Evolutionary conservation across 1,139 yeast species (phyloP), one percentile per base, ranked within the genome.

Genomic region (Spathaspora jeffriesii): DNA sequence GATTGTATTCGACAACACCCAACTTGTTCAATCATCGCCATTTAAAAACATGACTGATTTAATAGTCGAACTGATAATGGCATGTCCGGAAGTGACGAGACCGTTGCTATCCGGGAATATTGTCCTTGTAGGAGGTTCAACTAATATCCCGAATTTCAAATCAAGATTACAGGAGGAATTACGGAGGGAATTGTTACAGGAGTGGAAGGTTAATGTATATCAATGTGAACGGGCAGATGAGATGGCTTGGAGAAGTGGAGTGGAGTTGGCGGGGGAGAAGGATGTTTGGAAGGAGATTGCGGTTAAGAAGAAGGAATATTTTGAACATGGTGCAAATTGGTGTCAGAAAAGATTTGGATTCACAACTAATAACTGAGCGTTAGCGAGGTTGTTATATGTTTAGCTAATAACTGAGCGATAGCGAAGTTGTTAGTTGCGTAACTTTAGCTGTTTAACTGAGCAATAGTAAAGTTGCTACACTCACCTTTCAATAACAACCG

Each of bases 311-410:
- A 82, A 83, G 51, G 97, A 92, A 47, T 92, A 91, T 60, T 78
- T 82, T 57, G 98, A 92, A 64, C 87, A 88, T 60, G 98, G 98
- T 0, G 76, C 85, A 14, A 88, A 85, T 54, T 85, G 90, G 85
- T 82, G 88, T 40, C 88, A 83, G 55, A 80, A 83, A 54, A 85
- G 86, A 59, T 86, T 87, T 70, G 91, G 91, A 1, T 84, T 79
- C 57, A 81, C 75, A 3, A 8, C 28, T 4, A 25, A 10, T 5
- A 13, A 10, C 4, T 25, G 10, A 25, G n/a, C n/a, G n/a, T n/a
- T n/a, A n/a, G n/a, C n/a, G n/a, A n/a, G n/a, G n/a, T n/a, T n/a
- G n/a, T n/a, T n/a, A n/a, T n/a, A n/a, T n/a, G n/a, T n/a, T n/a
- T n/a, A n/a, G n/a, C n/a, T n/a, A n/a, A n/a, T n/a, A n/a, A n/a